Base-by-base conservation (phyloP, 2,329 filamentous ascomycete species). In the Scopulariopsis brevicaulis region DNA sequence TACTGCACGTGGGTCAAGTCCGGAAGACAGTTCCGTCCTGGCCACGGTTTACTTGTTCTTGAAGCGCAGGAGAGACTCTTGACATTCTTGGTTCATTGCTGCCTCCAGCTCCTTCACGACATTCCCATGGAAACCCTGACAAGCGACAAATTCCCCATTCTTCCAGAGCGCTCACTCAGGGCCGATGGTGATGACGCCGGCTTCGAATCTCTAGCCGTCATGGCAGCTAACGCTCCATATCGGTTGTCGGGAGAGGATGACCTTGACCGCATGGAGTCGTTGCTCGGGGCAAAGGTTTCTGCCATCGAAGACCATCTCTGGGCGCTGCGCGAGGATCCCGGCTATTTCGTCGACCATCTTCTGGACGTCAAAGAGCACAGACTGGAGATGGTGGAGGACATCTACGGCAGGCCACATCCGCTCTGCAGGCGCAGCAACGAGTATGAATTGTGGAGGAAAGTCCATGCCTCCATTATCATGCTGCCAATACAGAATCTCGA, bases 251-350 rank as follows among this genome's bases (percentile, higher is more conserved):
- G 71, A 0, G 62, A 65, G 2, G 64, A 83, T 0, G 73, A 84
- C 60, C 65, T 83, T 1, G 61, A 54, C 0, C 70, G 72, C 0
- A 67, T 85, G 0, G 67, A 73, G 46, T 64, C 67, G 1, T 62
- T 84, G 4, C 67, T 82, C 0, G 64, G 63, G 2, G 76, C 77
- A 0, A 74, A 70, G 60, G 62, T 62, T 0, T 63, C 69, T 0
- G 70, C 71, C 4, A 73, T 74, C 0, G 74, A 80, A 57, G 81
- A 85, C 64, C 78, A 84, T 62, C 51, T 83, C 0, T 80, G 74
- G 74, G 63, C 72, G 0, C 67, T 86, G 2, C 73, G 81, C 8
- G 82, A 86, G 62, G 83, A 86, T 65, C 34, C 34, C 34, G 34
- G 34, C 7, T 35, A 35, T 12, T 85, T 84, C 61, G 66, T 71